phyloP scores from a whole-genome alignment of 805 yeast species.

The Ogataea paradorogensis region DNA sequence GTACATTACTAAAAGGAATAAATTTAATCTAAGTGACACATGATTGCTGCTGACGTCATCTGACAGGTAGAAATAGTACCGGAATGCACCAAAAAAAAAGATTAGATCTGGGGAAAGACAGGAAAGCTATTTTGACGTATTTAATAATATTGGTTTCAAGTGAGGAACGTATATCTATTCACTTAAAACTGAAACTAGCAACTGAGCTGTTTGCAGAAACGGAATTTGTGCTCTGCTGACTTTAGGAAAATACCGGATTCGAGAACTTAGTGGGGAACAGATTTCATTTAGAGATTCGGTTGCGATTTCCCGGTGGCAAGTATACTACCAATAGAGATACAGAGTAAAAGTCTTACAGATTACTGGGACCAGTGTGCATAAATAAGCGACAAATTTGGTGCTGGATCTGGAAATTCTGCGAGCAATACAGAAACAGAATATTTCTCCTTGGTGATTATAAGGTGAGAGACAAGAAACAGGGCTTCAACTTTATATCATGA shows the following conservation, averaged over 20 bases:
- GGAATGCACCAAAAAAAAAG: constrained; percentile 3
- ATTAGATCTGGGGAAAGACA: constrained; percentile 9
- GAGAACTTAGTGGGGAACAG: neutral
- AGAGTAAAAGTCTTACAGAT: neutral
- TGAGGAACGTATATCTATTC: neutral
- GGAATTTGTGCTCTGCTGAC: neutral
- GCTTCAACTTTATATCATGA: constrained; percentile 1
- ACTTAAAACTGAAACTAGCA: neutral
- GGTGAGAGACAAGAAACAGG: neutral
- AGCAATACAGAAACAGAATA: constrained; percentile 7
- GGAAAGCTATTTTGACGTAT: neutral
- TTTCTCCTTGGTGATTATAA: constrained; percentile 2
- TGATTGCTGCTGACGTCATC: constrained; percentile 6
- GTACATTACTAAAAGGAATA: neutral
- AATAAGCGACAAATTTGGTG: neutral
- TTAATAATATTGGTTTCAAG: neutral
- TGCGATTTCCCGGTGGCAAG: constrained; percentile 1
- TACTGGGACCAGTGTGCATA: neutral
- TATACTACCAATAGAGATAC: neutral
- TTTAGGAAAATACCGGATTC: neutral
- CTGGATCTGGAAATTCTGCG: neutral
- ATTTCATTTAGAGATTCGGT: constrained; percentile 1
- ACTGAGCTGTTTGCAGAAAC: neutral
- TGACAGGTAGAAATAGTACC: neutral
- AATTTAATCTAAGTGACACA: neutral